Percentiles rank a stretch among this genome's conserved stretches.
Conservation (phyloP, 2,329 filamentous ascomycete species). For the Penicillium digitatum region DNA sequence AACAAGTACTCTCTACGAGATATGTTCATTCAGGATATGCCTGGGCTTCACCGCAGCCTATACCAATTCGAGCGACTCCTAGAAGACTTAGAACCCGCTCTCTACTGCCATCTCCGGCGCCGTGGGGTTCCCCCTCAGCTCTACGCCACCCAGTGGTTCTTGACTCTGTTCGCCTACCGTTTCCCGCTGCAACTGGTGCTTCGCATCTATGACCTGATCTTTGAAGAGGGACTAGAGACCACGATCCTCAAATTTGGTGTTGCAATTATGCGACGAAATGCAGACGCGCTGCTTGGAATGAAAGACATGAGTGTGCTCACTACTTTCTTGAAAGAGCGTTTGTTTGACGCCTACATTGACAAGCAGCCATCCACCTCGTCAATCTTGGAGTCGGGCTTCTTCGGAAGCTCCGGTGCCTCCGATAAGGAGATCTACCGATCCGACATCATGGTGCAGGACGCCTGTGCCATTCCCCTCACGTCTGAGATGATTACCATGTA, state of each 20-base stretch:
- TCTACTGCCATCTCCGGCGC: constrained; percentile 90
- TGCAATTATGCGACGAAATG: constrained; percentile 94
- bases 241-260: constrained; percentile 94
- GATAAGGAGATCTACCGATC: constrained; percentile 96
- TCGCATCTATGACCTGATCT: constrained; percentile 90
- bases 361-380: constrained; percentile 87
- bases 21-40: constrained; percentile 94
- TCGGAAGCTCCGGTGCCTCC: constrained; percentile 80
- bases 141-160: constrained; percentile 98
- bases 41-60: constrained; percentile 84
- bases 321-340: constrained; percentile 82
- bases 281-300: constrained; percentile 70
- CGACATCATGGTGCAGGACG: constrained; percentile 88
- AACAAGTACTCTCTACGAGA: constrained; percentile 92
- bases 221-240: constrained; percentile 81
- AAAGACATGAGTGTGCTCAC: constrained; percentile 88
- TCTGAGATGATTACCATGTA: constrained; percentile 78
- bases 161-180: constrained; percentile 96
- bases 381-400: constrained; percentile 93
- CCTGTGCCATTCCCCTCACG: constrained; percentile 80
- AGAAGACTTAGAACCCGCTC: constrained; percentile 87
- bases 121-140: constrained; percentile 83
- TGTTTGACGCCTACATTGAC: constrained; percentile 98
- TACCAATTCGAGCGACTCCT: constrained; percentile 93
- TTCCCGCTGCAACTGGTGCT: constrained; percentile 95